Base-by-base conservation (phyloP, 2,329 filamentous ascomycete genomes). In the Aspergillus quadrilineatus region DNA sequence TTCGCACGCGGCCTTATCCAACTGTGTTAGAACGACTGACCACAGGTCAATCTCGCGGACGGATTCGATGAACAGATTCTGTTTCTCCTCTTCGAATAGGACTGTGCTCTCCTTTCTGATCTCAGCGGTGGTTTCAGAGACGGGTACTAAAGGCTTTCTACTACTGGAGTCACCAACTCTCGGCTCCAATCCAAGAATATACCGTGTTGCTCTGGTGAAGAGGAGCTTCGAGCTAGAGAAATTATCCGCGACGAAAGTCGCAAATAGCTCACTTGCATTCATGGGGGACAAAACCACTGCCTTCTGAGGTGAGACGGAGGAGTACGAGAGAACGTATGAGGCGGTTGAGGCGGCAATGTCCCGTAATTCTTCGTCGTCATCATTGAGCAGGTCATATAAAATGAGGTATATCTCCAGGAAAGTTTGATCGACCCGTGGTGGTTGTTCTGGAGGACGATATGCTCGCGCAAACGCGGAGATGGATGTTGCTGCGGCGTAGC, bases 11-110 rank as follows among this genome's bases (percentile, higher is more conserved):
- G 47, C 22, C n/a, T 57, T 43, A 3, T 63, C 58, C 4, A 79
- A 56, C 0, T 63, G 58, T 5, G 64, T 59, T 30, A 89, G 74
- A 2, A 84, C 76, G 14, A 70, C 71, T 0, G 80, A 75, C 91
- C 92, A 97, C n/a, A 85, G 71, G 15, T 80, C 75, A 3, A 86
- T 80, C 71, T 97, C 92, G 47, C 86, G 80, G 5, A 90, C 84
- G 63, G 92, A 87, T 70, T 97, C 93, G 49, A 93, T 79, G 71
- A 90, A 97, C n/a, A 97, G 80, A 69, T 99, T 99, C 70, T 96
- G 92, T 70, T 95, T 92, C 74, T 99, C 94, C 55, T 91, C 82
- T 0, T 84, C 87, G 69, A 99, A 99, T 0, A 99, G 82, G 60
- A 72, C 69, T 0, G 70, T 74, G 42, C 70, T 74, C 30, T 78